A percentile compares a stretch with the other conserved stretches of the same genome.
Evolutionary conservation across 116 monocot species (phyloP).

Genomic region (Cymodocea nodosa): DNA sequence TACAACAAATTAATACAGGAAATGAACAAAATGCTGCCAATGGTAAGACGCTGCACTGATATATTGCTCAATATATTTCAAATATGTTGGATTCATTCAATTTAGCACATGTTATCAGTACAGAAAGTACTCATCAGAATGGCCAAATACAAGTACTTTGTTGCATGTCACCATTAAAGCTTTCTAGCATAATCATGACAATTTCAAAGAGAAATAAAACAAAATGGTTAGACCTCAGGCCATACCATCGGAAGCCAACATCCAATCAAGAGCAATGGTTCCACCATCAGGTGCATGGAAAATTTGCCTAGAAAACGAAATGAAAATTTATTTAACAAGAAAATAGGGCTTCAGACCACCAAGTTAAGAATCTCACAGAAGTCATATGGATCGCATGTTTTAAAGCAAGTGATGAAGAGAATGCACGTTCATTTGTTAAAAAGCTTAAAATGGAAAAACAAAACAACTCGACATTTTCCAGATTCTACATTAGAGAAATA

Average conservation of each 20-base stretch:
- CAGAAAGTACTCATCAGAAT: too few species aligned
- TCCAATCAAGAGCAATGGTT: constrained; percentile 89
- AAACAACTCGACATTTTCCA: too few species aligned
- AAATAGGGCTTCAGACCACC: not conserved
- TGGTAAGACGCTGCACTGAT: too few species aligned
- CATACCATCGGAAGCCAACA: constrained; percentile 65
- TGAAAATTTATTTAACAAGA: not conserved
- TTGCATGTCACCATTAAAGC: not conserved
- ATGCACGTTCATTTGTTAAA: too few species aligned
- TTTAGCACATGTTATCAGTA: too few species aligned
- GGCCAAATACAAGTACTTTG: too few species aligned
- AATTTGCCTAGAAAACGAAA: constrained; percentile 37
- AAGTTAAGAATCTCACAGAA: not conserved
- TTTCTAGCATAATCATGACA: not conserved
- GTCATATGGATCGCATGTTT: not conserved
- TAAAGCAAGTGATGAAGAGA: not conserved
- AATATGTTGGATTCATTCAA: too few species aligned
- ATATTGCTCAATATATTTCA: too few species aligned
- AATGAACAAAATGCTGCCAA: too few species aligned
- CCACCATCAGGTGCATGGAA: constrained; percentile 55
- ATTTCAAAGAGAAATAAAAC: not conserved
- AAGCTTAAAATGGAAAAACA: too few species aligned
- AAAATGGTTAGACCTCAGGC: not conserved
- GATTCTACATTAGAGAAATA: too few species aligned
- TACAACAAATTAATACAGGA: not conserved